Evolutionary conservation across 1,139 yeast genomes (phyloP).

Genomic region (Yamadazyma membranifaciens): DNA sequence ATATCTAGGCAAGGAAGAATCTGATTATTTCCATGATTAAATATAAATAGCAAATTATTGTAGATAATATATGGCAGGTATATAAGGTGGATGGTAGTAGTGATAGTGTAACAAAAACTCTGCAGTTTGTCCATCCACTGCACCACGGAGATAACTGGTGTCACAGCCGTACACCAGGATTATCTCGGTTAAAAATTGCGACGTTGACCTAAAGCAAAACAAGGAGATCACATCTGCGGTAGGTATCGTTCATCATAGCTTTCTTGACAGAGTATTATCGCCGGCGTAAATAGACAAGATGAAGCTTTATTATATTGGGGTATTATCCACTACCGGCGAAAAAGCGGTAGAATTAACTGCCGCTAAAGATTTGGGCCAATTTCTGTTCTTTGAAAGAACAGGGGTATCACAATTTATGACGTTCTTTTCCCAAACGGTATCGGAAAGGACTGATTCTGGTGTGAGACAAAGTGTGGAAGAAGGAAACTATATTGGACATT

Average conservation of each 20-base stretch:
- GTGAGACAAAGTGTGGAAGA: constrained; percentile 95
- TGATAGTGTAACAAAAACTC: too few relatives aligned
- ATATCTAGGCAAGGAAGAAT: too few relatives aligned
- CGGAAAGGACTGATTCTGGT: constrained; percentile 83
- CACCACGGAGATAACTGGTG: too few relatives aligned
- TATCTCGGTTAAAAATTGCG: neutral
- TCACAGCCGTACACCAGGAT: neutral
- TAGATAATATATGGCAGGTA: too few relatives aligned
- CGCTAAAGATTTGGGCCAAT: constrained; percentile 80
- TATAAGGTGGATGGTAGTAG: too few relatives aligned
- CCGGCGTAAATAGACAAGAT: constrained; percentile 30
- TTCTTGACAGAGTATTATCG: neutral
- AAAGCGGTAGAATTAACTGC: constrained; percentile 76
- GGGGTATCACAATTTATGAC: constrained; percentile 89
- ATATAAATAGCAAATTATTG: too few relatives aligned
- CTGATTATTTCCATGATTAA: too few relatives aligned
- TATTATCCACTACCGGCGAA: constrained; percentile 61
- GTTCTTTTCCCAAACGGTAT: constrained; percentile 87
- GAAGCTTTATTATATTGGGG: constrained; percentile 91
- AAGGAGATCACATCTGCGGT: too few relatives aligned
- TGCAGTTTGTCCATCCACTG: too few relatives aligned
- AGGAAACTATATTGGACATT: constrained; percentile 88
- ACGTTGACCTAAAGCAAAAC: neutral
- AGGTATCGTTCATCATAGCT: neutral
- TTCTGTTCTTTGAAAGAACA: constrained; percentile 82